phyloP scores from a whole-genome alignment of 345 rosid species.

The Melastoma malabathricum region DNA sequence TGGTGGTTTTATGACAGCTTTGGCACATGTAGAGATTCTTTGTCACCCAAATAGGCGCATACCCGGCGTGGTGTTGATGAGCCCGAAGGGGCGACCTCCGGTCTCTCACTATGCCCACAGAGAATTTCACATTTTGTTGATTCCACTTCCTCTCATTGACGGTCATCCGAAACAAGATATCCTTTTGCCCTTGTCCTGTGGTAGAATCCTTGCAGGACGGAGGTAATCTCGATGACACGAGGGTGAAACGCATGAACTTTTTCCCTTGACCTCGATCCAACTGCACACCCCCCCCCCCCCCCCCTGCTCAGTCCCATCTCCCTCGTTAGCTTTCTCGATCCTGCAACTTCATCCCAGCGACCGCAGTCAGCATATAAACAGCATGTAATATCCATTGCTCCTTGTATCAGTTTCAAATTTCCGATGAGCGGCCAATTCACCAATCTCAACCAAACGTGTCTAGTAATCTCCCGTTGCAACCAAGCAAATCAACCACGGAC shows the following conservation, averaged over 20 bases:
- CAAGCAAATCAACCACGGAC: slow-evolving; percentile 76
- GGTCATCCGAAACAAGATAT: slow-evolving; percentile 18
- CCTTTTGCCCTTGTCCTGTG: slow-evolving; percentile 42
- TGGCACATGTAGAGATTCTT: slow-evolving; percentile 68
- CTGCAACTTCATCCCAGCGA: slow-evolving; percentile 58
- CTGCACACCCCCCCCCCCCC: no score
- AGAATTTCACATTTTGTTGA: slow-evolving; percentile 57
- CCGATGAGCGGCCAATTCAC: slow-evolving; percentile 46
- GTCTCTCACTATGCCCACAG: slow-evolving; percentile 79
- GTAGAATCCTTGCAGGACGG: slow-evolving; percentile 45
- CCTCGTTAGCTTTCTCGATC: slow-evolving; percentile 48
- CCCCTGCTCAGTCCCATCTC: slow-evolving; percentile 52
- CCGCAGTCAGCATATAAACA: slow-evolving; percentile 50
- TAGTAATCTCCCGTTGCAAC: slow-evolving; percentile 55
- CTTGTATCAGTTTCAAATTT: slow-evolving; percentile 46
- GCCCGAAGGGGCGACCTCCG: slow-evolving; percentile 62
- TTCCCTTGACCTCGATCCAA: slow-evolving; percentile 68
- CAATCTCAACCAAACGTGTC: slow-evolving; percentile 48
- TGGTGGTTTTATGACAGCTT: slow-evolving; percentile 53
- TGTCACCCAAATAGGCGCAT: slow-evolving; percentile 63
- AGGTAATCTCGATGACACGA: slow-evolving; percentile 34
- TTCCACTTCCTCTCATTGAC: slow-evolving; percentile 30
- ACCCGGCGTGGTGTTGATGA: slow-evolving; percentile 57
- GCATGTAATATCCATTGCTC: slow-evolving; percentile 58
- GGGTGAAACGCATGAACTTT: slow-evolving; percentile 79